phyloP scores from a whole-genome alignment of 306 rosid species.

The Boehmeria nivea region DNA sequence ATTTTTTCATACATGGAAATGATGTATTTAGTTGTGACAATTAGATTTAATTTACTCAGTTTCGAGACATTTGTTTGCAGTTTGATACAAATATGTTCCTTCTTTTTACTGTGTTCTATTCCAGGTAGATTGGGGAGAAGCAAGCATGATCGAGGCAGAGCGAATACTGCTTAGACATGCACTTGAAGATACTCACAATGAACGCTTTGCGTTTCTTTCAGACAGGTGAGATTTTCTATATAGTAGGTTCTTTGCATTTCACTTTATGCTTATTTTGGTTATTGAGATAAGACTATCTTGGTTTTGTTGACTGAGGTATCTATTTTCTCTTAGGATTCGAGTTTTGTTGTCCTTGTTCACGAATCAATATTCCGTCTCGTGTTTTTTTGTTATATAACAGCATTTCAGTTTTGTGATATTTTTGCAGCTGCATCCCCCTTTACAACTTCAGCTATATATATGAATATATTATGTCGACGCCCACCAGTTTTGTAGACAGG shows the following conservation, averaged over 20 bases:
- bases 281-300: neutral
- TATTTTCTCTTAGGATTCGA: neutral
- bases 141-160: slow-evolving; percentile 96
- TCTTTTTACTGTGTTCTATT: too few species aligned
- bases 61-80: slow-evolving; percentile 13
- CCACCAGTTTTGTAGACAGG: slow-evolving; percentile 98
- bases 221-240: too few species aligned
- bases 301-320: neutral
- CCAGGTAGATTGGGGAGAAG: slow-evolving; percentile 99
- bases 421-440: slow-evolving; percentile 93
- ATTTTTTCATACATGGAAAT: neutral
- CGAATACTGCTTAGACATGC: slow-evolving; percentile 81
- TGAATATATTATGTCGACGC: slow-evolving; percentile 78
- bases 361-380: neutral
- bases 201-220: slow-evolving; percentile 90
- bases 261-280: neutral
- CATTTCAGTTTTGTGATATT: slow-evolving; percentile 60
- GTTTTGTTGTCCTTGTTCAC: neutral
- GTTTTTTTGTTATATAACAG: slow-evolving; percentile 30
- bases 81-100: slow-evolving; percentile 18
- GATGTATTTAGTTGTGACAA: neutral
- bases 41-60: neutral
- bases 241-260: neutral
- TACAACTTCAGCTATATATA: slow-evolving; percentile 92
- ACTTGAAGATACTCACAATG: slow-evolving; percentile 71